phyloP scores from a whole-genome alignment of 768 basidiomycete species.

The Suillus bovinus region DNA sequence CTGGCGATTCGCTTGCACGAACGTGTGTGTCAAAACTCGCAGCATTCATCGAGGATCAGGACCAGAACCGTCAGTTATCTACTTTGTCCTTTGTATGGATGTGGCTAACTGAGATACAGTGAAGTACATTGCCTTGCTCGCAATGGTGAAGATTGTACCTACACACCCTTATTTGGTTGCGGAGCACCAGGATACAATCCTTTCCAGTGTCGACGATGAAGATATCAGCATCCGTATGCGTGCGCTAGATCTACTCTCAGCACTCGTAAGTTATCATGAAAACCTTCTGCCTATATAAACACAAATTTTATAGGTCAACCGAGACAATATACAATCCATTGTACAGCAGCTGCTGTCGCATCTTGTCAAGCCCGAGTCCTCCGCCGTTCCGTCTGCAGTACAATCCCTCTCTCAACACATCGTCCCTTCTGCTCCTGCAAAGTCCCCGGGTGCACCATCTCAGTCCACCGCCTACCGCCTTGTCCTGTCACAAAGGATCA shows the following conservation, averaged over 20 bases:
- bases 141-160: constrained; percentile 94
- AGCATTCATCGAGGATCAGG: constrained; percentile 85
- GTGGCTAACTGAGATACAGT: constrained; percentile 49
- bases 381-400: constrained; percentile 57
- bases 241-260: constrained; percentile 89
- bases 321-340: constrained; percentile 82
- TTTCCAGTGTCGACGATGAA: constrained; percentile 86
- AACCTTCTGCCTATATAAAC: background rate
- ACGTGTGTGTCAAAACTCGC: constrained; percentile 94
- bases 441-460: constrained; percentile 48
- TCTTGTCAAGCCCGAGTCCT: constrained; percentile 62
- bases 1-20: constrained; percentile 77
- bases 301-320: constrained; percentile 60
- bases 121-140: constrained; percentile 94
- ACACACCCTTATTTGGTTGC: constrained; percentile 87
- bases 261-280: constrained; percentile 63
- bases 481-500: constrained; percentile 75
- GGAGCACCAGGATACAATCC: constrained; percentile 89
- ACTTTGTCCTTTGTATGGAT: background rate
- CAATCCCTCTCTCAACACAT: constrained; percentile 55
- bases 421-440: constrained; percentile 15
- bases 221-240: constrained; percentile 97
- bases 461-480: constrained; percentile 87
- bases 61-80: constrained; percentile 85
- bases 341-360: constrained; percentile 89